Evolutionary conservation across 2,329 filamentous ascomycete genomes (phyloP).

Genomic region (Penicillium janthinellum): DNA sequence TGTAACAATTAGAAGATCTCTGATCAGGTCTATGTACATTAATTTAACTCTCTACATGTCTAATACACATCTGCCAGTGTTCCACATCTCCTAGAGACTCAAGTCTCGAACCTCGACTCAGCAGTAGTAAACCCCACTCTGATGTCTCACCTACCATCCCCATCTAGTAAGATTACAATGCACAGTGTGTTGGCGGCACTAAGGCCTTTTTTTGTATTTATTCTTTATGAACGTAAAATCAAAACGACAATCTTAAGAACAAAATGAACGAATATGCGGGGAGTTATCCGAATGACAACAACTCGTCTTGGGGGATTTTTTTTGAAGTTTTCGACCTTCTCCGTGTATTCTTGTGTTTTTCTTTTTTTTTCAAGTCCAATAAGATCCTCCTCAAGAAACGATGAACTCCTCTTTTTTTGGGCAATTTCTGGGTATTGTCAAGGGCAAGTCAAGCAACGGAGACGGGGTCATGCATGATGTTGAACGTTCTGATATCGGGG

Average conservation of each 20-base stretch:
- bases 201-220: constrained; percentile 9
- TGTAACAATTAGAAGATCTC: not conserved
- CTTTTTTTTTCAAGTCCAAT: not conserved
- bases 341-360: not conserved
- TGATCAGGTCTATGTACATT: not conserved
- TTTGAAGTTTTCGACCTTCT: not conserved
- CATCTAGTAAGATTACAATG: not conserved
- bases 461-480: not conserved
- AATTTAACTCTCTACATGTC: not conserved
- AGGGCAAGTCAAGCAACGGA: not conserved
- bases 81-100: not conserved
- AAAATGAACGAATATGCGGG: no score
- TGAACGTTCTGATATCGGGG: not conserved
- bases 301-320: not conserved
- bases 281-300: no score
- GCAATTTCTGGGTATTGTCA: not conserved
- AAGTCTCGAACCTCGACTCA: not conserved
- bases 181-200: not conserved
- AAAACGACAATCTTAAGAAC: not conserved
- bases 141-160: not conserved
- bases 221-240: not conserved
- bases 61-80: not conserved
- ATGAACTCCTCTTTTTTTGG: not conserved
- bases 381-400: not conserved
- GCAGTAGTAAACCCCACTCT: not conserved